These are phyloP conservation scores for Umbilicaria muhlenbergii DNA, from an alignment of 495 filamentous ascomycete genomes.

Conservation along the genomic window DNA sequence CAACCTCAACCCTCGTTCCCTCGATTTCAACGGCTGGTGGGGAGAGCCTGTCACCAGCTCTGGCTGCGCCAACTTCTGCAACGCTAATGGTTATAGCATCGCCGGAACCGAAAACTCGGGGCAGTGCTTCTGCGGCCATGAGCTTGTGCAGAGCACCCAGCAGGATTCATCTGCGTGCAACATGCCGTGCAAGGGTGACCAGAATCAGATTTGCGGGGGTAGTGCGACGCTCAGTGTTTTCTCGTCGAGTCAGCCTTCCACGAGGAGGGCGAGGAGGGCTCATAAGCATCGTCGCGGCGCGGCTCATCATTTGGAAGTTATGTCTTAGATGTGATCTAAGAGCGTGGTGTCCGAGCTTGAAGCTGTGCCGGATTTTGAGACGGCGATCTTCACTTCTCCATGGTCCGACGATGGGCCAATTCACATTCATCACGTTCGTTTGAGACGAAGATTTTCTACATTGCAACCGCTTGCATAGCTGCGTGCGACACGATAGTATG, in stretches of 20 bases:
- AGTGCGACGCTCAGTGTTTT: constrained; percentile 7
- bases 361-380: too few relatives aligned
- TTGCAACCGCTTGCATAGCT: too few relatives aligned
- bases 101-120: constrained; percentile 12
- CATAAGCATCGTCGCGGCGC: neutral
- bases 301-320: too few relatives aligned
- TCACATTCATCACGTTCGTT: too few relatives aligned
- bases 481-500: too few relatives aligned
- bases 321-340: too few relatives aligned
- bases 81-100: constrained; percentile 6
- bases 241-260: constrained; percentile 1
- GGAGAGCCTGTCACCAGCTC: constrained; percentile 1
- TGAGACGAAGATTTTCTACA: too few relatives aligned
- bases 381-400: too few relatives aligned
- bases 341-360: too few relatives aligned
- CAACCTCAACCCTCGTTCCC: constrained; percentile 5
- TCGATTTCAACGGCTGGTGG: constrained; percentile 4
- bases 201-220: constrained; percentile 9
- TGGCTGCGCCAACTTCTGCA: constrained; percentile 8
- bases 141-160: constrained; percentile 3
- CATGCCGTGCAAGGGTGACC: constrained; percentile 3
- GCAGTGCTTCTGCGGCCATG: constrained; percentile 14
- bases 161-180: constrained; percentile 6
- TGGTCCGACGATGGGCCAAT: too few relatives aligned
- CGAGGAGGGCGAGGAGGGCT: constrained; percentile 2